Evolutionary conservation across 148 eudicot species (phyloP).

Genomic region (Cornus suecica): DNA sequence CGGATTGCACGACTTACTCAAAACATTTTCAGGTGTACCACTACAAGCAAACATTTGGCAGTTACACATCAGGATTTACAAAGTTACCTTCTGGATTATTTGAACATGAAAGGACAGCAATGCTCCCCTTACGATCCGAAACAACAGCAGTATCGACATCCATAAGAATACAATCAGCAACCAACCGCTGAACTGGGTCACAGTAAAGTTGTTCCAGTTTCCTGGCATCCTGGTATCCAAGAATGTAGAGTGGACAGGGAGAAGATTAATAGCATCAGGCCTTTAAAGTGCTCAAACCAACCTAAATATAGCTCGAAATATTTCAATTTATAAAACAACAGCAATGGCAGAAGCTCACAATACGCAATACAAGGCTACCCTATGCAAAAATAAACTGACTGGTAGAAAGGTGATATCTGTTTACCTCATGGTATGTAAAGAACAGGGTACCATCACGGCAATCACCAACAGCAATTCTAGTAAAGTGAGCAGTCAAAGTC

Average conservation of each 20-base stretch:
- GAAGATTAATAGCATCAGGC: neutral
- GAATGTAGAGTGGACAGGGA: neutral
- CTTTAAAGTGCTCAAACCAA: neutral
- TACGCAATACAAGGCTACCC: slow-evolving; percentile 12
- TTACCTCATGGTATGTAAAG: slow-evolving; percentile 80
- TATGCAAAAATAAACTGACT: neutral
- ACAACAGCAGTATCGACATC: slow-evolving; percentile 78
- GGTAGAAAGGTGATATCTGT: slow-evolving; percentile 17
- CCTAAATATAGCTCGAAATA: neutral
- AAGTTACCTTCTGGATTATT: slow-evolving; percentile 56
- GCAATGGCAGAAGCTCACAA: neutral
- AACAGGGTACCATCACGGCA: slow-evolving; percentile 94
- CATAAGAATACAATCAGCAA: slow-evolving; percentile 86
- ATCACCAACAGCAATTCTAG: slow-evolving; percentile 94
- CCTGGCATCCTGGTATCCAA: slow-evolving; percentile 52
- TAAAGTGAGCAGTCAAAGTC: slow-evolving; percentile 72
- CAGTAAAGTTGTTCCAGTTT: slow-evolving; percentile 79
- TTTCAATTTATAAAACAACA: neutral
- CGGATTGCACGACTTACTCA: neutral
- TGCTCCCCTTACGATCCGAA: slow-evolving; percentile 87
- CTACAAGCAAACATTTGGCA: neutral
- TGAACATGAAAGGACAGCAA: slow-evolving; percentile 70
- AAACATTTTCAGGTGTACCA: neutral
- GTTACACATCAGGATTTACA: neutral
- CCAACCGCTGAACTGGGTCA: slow-evolving; percentile 92